Evolutionary conservation across 192 early-diverging fungal genomes (phyloP).

Genomic region (Gryganskiella cystojenkinii): DNA sequence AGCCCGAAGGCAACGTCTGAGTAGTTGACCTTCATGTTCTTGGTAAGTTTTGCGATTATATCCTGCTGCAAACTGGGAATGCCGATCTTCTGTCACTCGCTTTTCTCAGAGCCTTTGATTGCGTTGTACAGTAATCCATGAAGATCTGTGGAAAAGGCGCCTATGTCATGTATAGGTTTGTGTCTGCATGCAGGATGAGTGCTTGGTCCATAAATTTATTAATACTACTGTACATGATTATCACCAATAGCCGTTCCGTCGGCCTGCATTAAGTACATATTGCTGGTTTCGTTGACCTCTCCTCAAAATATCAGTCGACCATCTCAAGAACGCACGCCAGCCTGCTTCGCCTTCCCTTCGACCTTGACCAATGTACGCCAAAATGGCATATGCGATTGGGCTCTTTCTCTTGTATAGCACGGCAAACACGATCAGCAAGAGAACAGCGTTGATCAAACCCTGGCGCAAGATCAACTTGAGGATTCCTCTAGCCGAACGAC

Average conservation of each 20-base stretch:
- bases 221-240: not conserved
- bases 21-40: no score
- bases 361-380: conserved; percentile 38
- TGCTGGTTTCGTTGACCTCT: conserved; percentile 20
- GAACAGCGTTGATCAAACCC: conserved; percentile 39
- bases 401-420: conserved; percentile 42
- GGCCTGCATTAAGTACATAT: conserved; percentile 30
- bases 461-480: conserved; percentile 35
- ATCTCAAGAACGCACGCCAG: conserved; percentile 41
- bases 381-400: conserved; percentile 47
- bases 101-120: no score
- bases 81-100: no score
- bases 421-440: conserved; percentile 47
- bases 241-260: conserved; percentile 48
- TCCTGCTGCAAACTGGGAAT: no score
- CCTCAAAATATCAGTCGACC: conserved; percentile 22
- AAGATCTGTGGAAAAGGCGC: no score
- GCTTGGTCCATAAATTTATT: not conserved
- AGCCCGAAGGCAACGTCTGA: no score
- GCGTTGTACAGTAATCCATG: no score
- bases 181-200: no score
- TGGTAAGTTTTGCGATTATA: no score
- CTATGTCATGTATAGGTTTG: no score
- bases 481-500: conserved; percentile 33
- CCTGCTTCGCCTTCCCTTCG: conserved; percentile 39